Conservation (phyloP, 225 moss, liverwort and hornwort genomes). For the Physcomitrium patens region DNA sequence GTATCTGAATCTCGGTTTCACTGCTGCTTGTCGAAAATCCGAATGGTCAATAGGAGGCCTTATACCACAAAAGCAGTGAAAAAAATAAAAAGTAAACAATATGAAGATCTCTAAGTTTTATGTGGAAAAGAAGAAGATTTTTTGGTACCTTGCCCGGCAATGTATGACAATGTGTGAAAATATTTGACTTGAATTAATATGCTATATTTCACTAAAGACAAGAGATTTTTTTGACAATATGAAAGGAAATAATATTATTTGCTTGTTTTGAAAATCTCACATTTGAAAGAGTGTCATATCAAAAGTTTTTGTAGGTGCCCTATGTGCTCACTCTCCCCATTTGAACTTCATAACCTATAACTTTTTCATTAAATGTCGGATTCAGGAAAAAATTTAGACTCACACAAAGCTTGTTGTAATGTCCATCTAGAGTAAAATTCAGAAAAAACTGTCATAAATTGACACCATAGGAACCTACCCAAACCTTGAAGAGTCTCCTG, state of each 20-base stretch:
- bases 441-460: too few species aligned
- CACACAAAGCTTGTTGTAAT: too few species aligned
- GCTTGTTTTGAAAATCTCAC: neutral
- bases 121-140: constrained; percentile 13
- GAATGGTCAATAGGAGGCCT: neutral
- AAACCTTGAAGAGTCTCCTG: too few species aligned
- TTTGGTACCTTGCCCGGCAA: constrained; percentile 18
- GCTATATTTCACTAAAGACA: neutral
- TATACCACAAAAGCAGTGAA: neutral
- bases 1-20: neutral
- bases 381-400: too few species aligned
- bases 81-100: constrained; percentile 14
- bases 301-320: constrained; percentile 12
- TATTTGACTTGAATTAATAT: constrained; percentile 3
- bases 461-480: too few species aligned
- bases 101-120: constrained; percentile 15
- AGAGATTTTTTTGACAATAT: constrained; percentile 8
- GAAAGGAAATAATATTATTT: neutral
- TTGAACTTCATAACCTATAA: too few species aligned
- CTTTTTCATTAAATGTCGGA: too few species aligned
- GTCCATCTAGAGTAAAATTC: too few species aligned
- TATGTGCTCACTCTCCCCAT: neutral
- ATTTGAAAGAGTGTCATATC: neutral
- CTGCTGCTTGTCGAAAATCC: neutral
- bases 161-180: constrained; percentile 11